Percentiles rank a stretch among this genome's conserved stretches.
These are phyloP conservation scores for Eucalyptus tenuipes DNA, from an alignment of 345 rosid genomes.

Conservation along the genomic window DNA sequence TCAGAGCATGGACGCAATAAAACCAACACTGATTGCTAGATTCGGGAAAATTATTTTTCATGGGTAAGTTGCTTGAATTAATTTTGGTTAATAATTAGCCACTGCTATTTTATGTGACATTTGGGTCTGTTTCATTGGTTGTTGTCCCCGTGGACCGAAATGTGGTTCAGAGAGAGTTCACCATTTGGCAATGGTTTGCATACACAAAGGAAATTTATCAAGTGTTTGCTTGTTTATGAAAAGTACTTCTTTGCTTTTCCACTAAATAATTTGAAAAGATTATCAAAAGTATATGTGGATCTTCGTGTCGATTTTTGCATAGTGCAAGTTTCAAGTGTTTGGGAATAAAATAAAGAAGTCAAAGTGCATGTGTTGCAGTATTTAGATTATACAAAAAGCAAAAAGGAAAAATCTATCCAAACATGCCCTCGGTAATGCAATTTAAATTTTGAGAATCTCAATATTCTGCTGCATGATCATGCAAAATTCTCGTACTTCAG, in stretches of 20 bases:
- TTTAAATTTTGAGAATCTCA: neutral
- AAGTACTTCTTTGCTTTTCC: neutral
- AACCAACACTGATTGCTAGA: conserved; percentile 39
- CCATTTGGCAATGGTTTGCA: neutral
- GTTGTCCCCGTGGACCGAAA: neutral
- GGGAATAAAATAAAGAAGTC: neutral
- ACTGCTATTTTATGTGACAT: neutral
- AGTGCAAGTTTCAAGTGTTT: neutral
- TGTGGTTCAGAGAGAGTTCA: neutral
- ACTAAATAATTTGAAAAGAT: neutral
- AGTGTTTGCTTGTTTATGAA: neutral
- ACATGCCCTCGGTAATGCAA: neutral
- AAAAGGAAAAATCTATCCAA: neutral
- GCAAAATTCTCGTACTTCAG: neutral
- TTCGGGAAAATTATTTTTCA: conserved; percentile 38
- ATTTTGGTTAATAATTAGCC: neutral
- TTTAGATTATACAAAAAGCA: neutral
- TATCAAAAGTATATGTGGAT: neutral
- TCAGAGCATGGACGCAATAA: conserved; percentile 1
- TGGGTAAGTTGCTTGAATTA: conserved; percentile 16
- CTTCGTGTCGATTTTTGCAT: neutral
- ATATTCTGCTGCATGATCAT: neutral
- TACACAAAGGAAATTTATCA: neutral
- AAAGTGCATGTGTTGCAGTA: neutral
- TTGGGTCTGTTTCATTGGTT: neutral